Evolutionary conservation across 495 filamentous ascomycete species (phyloP), one percentile per base, ranked within the genome.

Genomic region (Pyronema domesticum): DNA sequence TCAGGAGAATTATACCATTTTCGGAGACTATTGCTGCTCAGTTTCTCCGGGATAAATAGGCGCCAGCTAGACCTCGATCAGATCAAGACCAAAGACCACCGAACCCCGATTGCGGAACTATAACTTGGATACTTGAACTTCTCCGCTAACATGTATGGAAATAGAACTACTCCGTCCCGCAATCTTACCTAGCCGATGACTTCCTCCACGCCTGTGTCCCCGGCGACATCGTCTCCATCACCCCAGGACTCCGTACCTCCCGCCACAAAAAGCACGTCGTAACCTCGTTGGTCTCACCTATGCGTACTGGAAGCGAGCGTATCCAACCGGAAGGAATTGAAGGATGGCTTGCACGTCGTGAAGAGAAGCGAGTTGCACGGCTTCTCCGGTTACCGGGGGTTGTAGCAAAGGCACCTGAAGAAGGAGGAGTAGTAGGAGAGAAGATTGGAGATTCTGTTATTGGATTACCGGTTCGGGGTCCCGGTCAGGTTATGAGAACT

Each of bases 161-260:
- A 15, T 34, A 45, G 52, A 36, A 54, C n/a, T 45, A 46, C 52
- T n/a, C n/a, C 49, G 13, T n/a, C 15, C 37, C 23, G 1, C 45
- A 13, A 33, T 33, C 18, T 37, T 15, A 37, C 44, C 54, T 55
- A 30, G 9, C 10, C 54, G 44, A 55, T 45, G 54, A 55, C 54
- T 23, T 39, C 54, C 10, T 15, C 9, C 7, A 36, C 15, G 54
- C 54, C 9, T 48, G 44, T 34, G 54, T 55, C 9, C 44, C 46
- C 13, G 54, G 54, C 19, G 54, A 55, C 54, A 35, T 55, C 8
- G 54, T 55, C 44, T 7, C n/a, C 17, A 37, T 55, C 44, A 13
- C 6, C 19, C n/a, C n/a, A 1, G 54, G 54, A 13, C 10, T 49
- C 8, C 43, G 45, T 33, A 55, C 54, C 6, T 37, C 23, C 23